phyloP scores from a whole-genome alignment of 2,329 filamentous ascomycete genomes.

The Fusarium sp. region DNA sequence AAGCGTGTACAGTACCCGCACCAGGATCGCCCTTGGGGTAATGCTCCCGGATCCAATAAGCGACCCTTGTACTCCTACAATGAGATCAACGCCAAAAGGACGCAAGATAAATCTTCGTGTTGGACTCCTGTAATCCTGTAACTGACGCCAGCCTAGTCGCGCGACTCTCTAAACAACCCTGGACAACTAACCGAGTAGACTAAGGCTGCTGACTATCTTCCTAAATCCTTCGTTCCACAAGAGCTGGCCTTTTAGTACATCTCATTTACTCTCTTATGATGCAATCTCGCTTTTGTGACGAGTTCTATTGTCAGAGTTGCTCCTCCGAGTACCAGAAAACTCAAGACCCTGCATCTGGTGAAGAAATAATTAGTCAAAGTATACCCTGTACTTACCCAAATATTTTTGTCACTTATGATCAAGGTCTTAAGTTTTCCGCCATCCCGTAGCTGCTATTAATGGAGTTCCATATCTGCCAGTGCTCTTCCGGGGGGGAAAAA shows the following conservation, averaged over 20 bases:
- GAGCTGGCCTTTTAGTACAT: slow-evolving; percentile 33
- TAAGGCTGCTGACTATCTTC: slow-evolving; percentile 11
- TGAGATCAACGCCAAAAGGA: slow-evolving; percentile 18
- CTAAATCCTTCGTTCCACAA: slow-evolving; percentile 24
- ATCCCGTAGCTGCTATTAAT: no score
- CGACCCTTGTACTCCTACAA: slow-evolving; percentile 14
- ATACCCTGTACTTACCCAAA: no score
- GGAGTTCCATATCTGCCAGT: not conserved
- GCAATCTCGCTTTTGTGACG: slow-evolving; percentile 32
- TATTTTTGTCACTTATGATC: no score
- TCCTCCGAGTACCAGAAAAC: no score
- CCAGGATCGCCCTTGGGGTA: slow-evolving; percentile 35
- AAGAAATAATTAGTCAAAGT: no score
- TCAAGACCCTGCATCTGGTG: no score
- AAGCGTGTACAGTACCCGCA: slow-evolving; percentile 36
- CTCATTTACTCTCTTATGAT: slow-evolving; percentile 25
- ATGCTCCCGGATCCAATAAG: slow-evolving; percentile 33
- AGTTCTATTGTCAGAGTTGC: slow-evolving; percentile 14
- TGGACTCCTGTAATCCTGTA: slow-evolving; percentile 38
- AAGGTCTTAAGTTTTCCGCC: no score
- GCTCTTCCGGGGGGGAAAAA: not conserved
- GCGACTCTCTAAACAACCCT: slow-evolving; percentile 36
- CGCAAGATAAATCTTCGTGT: slow-evolving; percentile 19
- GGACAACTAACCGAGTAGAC: slow-evolving; percentile 24
- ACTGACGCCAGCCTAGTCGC: slow-evolving; percentile 40